phyloP scores from a whole-genome alignment of 2,329 filamentous ascomycete genomes.

The Leptographium wingfieldii region DNA sequence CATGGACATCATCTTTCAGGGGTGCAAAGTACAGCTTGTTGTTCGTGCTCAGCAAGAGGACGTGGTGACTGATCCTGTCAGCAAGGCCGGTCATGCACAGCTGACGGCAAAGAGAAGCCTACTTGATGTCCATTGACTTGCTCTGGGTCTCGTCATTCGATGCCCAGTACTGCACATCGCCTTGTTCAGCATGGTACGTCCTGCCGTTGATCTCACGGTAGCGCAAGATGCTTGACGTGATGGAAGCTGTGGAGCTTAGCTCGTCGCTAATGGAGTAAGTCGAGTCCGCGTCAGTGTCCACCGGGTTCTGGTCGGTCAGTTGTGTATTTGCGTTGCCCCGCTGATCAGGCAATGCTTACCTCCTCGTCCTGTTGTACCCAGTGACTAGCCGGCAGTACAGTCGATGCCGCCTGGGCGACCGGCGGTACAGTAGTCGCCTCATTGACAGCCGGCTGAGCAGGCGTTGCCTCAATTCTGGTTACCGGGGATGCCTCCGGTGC shows the following conservation, averaged over 20 bases:
- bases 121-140: slow-evolving; percentile 20
- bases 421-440: no score
- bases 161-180: slow-evolving; percentile 9
- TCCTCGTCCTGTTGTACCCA: neutral
- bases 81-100: neutral
- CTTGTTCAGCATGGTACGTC: slow-evolving; percentile 16
- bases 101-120: neutral
- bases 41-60: slow-evolving; percentile 12
- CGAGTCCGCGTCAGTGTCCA: neutral
- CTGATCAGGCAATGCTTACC: neutral
- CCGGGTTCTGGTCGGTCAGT: neutral
- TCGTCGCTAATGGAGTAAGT: neutral
- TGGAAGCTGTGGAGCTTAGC: slow-evolving; percentile 16
- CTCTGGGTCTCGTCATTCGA: slow-evolving; percentile 21
- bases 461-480: neutral
- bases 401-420: neutral
- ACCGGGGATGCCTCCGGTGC: neutral
- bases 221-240: slow-evolving; percentile 17
- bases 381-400: neutral
- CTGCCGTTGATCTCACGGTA: slow-evolving; percentile 18
- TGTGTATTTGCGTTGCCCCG: neutral
- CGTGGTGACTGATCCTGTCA: slow-evolving; percentile 15
- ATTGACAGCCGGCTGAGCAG: no score
- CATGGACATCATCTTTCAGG: slow-evolving; percentile 7
- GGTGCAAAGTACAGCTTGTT: slow-evolving; percentile 17